Evolutionary conservation across 495 filamentous ascomycete species (phyloP).

Genomic region (Penicillium silybi): DNA sequence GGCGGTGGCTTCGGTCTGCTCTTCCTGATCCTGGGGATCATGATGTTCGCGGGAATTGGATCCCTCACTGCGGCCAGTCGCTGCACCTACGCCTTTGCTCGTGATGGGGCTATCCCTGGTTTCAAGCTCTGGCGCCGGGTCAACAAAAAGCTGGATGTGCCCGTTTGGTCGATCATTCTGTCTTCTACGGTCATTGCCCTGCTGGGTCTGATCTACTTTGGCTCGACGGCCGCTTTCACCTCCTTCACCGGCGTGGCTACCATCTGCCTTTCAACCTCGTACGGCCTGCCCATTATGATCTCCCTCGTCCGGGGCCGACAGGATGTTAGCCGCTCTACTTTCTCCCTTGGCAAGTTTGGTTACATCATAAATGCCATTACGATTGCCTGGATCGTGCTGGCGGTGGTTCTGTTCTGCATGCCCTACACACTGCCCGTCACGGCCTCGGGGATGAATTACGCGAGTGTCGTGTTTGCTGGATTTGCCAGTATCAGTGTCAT

Average conservation of each 20-base stretch:
- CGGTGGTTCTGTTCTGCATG: constrained; percentile 54
- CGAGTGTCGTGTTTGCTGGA: constrained; percentile 59
- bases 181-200: constrained; percentile 52
- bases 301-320: constrained; percentile 48
- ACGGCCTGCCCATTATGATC: constrained; percentile 61
- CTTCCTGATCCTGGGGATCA: constrained; percentile 68
- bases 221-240: constrained; percentile 59
- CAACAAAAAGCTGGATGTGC: constrained; percentile 52
- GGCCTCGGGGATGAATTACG: constrained; percentile 54
- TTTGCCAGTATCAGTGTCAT: constrained; percentile 52
- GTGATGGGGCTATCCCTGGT: constrained; percentile 61
- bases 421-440: constrained; percentile 48
- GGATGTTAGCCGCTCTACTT: constrained; percentile 43
- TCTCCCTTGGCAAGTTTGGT: constrained; percentile 50
- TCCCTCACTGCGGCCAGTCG: constrained; percentile 71
- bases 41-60: constrained; percentile 66
- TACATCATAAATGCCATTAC: constrained; percentile 49
- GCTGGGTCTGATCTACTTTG: constrained; percentile 61
- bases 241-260: constrained; percentile 64
- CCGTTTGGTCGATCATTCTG: constrained; percentile 54
- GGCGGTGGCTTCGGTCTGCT: constrained; percentile 67
- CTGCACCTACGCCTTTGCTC: constrained; percentile 74
- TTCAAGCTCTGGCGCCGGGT: constrained; percentile 60
- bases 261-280: constrained; percentile 59
- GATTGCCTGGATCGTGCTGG: constrained; percentile 48